Evolutionary conservation across 139 green algal species (phyloP), one percentile per base, ranked within the genome.

Genomic region (Chlamydomonas schloesseri): DNA sequence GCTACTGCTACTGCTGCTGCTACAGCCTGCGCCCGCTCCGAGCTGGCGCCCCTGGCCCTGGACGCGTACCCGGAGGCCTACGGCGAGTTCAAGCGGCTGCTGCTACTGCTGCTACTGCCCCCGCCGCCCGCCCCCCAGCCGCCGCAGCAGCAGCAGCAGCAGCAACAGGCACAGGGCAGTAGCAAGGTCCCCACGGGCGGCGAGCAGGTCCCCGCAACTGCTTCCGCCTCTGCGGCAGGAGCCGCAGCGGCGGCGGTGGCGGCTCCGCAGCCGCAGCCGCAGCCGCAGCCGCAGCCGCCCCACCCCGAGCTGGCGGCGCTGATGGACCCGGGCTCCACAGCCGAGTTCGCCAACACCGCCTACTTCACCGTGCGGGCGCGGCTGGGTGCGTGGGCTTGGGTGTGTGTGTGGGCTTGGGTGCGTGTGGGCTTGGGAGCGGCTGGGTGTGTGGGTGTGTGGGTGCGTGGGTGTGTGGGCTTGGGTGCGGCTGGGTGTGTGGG

Each of bases 51-150:
- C 0, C 36, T 96, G 37, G 94, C 93, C 0, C 73, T 95, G 50
- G 81, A 96, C 81, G 93, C 94, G 0, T 96, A 95, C 83, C 93
- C 94, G 10, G 94, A 97, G 60, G 94, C 94, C 1, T 97, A 95
- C 71, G 64, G 73, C 13, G 93, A 96, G 70, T 97, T 96, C 90
- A 96, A 95, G 85, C 83, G 84, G 29, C 53, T 74, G 9, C 80
- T 97, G 78, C 78, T 93, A 81, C 79, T 94, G 74, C 88, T 96
- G 21, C 72, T 96, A 50, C 42, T 78, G 28, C 14, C 34, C 14
- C 67, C 70, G 8, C 60, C 81, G 31, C 21, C 1, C 31, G 82
- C 73, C 26, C n/a, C n/a, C n/a, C n/a, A n/a, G n/a, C n/a, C n/a
- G n/a, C n/a, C n/a, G n/a, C n/a, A n/a, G n/a, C n/a, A n/a, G n/a